A percentile compares a stretch with the other conserved stretches of the same genome.
phyloP scores from a whole-genome alignment of 1,284 basidiomycete species.

The Lignosus rhinocerotis region DNA sequence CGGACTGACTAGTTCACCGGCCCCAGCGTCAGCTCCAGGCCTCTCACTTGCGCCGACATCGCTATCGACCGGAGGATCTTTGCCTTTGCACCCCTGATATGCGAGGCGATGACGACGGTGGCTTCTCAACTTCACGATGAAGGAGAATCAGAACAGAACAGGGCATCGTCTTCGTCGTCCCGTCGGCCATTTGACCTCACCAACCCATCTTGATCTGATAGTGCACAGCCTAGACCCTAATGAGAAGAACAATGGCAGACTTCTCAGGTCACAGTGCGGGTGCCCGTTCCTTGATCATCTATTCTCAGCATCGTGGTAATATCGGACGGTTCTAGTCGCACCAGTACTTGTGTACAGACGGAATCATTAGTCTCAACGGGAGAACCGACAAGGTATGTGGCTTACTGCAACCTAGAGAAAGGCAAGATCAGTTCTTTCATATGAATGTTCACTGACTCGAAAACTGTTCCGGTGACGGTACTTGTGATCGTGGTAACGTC shows the following conservation, averaged over 20 bases:
- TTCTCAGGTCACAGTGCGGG: not conserved
- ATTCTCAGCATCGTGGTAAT: constrained; percentile 3
- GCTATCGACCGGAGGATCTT: not conserved
- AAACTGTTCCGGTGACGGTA: too few species aligned
- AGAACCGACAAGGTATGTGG: too few species aligned
- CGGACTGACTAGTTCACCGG: too few species aligned
- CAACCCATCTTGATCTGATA: not conserved
- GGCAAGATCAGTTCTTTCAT: too few species aligned
- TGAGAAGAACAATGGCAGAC: not conserved
- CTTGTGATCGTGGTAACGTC: too few species aligned
- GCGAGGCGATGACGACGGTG: constrained; percentile 8
- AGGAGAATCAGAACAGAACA: not conserved
- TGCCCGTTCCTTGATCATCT: not conserved
- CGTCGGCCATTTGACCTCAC: not conserved
- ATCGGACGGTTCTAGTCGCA: not conserved
- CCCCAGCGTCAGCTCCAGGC: not conserved
- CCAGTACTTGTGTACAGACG: too few species aligned
- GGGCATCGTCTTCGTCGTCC: not conserved
- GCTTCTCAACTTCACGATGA: not conserved
- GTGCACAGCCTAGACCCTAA: not conserved
- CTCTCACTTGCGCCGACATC: not conserved
- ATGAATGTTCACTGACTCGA: too few species aligned
- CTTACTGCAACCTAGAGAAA: too few species aligned
- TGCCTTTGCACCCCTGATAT: not conserved
- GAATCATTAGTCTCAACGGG: too few species aligned